These are phyloP conservation scores for Colletotrichum spinosum DNA, from an alignment of 2,329 filamentous ascomycete genomes.

Conservation along the genomic window DNA sequence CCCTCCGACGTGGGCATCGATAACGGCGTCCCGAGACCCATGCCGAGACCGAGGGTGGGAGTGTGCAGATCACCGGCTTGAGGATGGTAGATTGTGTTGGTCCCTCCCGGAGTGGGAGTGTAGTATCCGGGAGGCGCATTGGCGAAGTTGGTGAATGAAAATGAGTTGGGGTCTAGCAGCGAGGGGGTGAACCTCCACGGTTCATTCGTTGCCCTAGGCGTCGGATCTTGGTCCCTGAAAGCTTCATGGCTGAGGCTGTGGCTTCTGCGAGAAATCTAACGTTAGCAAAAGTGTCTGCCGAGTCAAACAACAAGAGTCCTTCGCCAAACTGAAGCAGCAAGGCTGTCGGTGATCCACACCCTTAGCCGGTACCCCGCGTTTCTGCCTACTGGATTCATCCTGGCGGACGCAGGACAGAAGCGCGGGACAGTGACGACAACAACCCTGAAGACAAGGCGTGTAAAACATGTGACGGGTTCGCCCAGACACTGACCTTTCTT, in stretches of 20 bases:
- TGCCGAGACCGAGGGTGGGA: conserved; percentile 77
- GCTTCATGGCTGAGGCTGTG: conserved; percentile 53
- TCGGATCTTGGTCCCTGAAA: conserved; percentile 81
- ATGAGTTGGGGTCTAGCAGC: conserved; percentile 86
- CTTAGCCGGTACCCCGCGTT: conserved; percentile 25
- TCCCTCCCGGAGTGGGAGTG: conserved; percentile 85
- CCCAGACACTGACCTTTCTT: conserved; percentile 34
- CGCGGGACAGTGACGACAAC: neutral
- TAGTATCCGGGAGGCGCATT: conserved; percentile 88
- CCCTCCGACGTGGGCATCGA: conserved; percentile 80
- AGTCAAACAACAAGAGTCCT: neutral
- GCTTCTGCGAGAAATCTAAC: conserved; percentile 54
- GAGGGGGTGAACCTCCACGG: conserved; percentile 91
- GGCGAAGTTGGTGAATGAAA: conserved; percentile 82
- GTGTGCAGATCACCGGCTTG: conserved; percentile 91
- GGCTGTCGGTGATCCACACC: conserved; percentile 1
- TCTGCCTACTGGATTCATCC: conserved; percentile 25
- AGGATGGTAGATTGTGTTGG: conserved; percentile 82
- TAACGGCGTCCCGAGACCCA: conserved; percentile 84
- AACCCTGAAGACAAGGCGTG: conserved; percentile 3
- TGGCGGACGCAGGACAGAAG: conserved; percentile 12
- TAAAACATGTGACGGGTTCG: neutral
- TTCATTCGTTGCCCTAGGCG: conserved; percentile 82
- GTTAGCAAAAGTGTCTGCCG: conserved; percentile 30
- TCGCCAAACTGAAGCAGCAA: neutral